Percentiles rank a stretch among this genome's conserved stretches.
Evolutionary conservation across 2,329 filamentous ascomycete species (phyloP).

Genomic region (Calonectria hongkongensis): DNA sequence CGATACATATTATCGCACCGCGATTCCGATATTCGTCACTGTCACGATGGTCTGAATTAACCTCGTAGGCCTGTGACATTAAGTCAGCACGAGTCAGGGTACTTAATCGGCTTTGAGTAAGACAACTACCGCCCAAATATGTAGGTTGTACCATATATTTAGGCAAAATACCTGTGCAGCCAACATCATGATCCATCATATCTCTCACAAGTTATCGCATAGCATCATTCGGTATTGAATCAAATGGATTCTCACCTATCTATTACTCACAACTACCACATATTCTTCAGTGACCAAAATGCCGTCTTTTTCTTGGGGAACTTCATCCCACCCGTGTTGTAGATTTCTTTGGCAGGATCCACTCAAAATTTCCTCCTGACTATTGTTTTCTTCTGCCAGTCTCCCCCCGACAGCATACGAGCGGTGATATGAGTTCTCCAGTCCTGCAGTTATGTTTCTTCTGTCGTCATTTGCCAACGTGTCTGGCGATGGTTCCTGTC

Average conservation of each 20-base stretch:
- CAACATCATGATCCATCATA: background rate
- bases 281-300: constrained; percentile 38
- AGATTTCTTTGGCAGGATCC: background rate
- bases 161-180: background rate
- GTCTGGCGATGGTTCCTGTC: background rate
- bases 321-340: constrained; percentile 13
- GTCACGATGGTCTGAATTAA: background rate
- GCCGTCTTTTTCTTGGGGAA: constrained; percentile 5
- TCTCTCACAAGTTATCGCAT: background rate
- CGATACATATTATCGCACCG: background rate
- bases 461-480: background rate
- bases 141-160: background rate
- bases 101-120: too few relatives aligned
- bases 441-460: background rate
- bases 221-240: background rate
- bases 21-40: background rate
- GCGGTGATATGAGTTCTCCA: constrained; percentile 7
- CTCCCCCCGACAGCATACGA: constrained; percentile 30
- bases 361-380: constrained; percentile 34
- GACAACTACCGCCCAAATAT: too few relatives aligned
- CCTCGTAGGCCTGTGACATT: background rate
- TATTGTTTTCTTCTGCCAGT: constrained; percentile 30
- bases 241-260: background rate
- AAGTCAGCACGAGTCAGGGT: background rate
- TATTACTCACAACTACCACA: constrained; percentile 15